These are phyloP conservation scores for Apiotrichum sp. DNA, from an alignment of 1,284 basidiomycete genomes.

Conservation along the genomic window DNA sequence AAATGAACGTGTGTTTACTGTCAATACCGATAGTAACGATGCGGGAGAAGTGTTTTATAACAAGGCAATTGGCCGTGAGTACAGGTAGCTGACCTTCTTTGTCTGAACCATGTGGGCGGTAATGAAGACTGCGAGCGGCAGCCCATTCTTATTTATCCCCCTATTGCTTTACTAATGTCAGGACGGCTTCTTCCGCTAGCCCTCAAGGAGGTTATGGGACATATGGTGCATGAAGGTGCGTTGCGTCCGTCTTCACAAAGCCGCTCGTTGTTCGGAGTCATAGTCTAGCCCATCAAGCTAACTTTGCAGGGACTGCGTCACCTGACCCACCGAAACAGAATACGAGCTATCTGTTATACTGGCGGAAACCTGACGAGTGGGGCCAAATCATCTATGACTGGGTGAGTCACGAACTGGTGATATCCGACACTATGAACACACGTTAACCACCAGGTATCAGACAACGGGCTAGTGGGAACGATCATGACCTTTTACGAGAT, in stretches of 20 bases:
- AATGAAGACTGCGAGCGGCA: not conserved
- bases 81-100: not conserved
- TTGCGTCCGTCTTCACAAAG: not conserved
- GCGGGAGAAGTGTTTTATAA: conserved; percentile 41
- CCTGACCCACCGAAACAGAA: conserved; percentile 44
- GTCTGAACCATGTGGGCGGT: too few relatives aligned
- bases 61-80: conserved; percentile 40
- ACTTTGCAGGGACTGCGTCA: conserved; percentile 30
- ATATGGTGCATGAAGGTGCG: conserved; percentile 42
- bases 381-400: conserved; percentile 51
- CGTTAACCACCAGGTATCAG: conserved; percentile 40
- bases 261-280: too few relatives aligned
- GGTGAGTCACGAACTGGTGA: conserved; percentile 35
- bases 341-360: conserved; percentile 47
- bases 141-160: not conserved
- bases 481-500: conserved; percentile 56
- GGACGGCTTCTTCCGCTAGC: conserved; percentile 30
- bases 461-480: conserved; percentile 50
- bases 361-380: conserved; percentile 54
- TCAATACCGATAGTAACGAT: conserved; percentile 42
- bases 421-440: not conserved
- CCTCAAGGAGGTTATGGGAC: conserved; percentile 28
- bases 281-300: not conserved
- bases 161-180: conserved; percentile 3
- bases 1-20: conserved; percentile 44